Evolutionary conservation across 208 protist genomes (phyloP).

Genomic region (Tetramitus jugosus): DNA sequence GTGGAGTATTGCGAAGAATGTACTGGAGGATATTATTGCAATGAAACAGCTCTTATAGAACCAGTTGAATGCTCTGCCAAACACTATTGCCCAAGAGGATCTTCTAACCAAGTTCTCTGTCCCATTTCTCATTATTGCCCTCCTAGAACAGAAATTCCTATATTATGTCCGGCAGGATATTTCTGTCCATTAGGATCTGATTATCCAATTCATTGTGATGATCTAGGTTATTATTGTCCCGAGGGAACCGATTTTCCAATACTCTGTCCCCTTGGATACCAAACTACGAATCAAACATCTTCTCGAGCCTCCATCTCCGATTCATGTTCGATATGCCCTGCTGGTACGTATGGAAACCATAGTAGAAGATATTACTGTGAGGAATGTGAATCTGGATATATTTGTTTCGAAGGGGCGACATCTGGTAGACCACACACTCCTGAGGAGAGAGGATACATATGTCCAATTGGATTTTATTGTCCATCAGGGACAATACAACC

Average conservation of each 20-base stretch:
- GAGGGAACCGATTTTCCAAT: neutral
- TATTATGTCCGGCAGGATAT: neutral
- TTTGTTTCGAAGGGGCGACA: conserved; percentile 1
- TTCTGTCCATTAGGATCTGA: neutral
- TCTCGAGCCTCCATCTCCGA: conserved; percentile 15
- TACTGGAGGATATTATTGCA: conserved; percentile 34
- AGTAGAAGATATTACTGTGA: conserved; percentile 4
- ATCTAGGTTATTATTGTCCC: neutral
- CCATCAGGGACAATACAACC: conserved; percentile 26
- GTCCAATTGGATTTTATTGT: conserved; percentile 35
- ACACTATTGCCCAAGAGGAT: conserved; percentile 23
- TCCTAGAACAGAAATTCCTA: neutral
- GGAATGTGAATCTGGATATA: conserved; percentile 30
- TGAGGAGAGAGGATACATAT: conserved; percentile 32
- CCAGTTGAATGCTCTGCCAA: neutral
- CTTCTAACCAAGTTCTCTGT: conserved; percentile 17
- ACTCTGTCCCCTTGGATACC: conserved; percentile 33
- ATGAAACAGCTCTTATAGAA: neutral
- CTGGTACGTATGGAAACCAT: conserved; percentile 35
- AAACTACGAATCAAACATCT: conserved; percentile 31
- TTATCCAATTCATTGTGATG: neutral
- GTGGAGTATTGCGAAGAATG: conserved; percentile 1
- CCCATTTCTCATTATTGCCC: neutral
- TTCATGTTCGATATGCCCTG: conserved; percentile 32
- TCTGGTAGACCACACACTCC: neutral